Conservation (phyloP, 805 yeast species). For the Hyphopichia homilentoma region DNA sequence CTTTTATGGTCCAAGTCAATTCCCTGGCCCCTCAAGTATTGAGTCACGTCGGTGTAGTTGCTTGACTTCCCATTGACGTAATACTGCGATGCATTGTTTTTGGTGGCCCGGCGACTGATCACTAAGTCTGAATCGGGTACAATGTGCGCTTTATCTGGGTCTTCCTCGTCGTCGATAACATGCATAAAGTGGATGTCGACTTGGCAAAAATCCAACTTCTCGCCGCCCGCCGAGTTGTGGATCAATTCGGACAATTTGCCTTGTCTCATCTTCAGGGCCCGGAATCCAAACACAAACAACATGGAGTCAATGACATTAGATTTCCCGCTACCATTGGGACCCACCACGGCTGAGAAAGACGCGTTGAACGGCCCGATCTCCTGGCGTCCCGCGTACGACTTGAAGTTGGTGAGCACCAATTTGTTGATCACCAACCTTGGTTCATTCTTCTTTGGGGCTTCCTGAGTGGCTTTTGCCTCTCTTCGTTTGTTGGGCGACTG, state of each 20-base stretch:
- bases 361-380: constrained; percentile 92
- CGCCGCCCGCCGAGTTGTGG: constrained; percentile 74
- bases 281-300: constrained; percentile 93
- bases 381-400: constrained; percentile 93
- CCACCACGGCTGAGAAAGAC: constrained; percentile 94
- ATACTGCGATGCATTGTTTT: constrained; percentile 75
- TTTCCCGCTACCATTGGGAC: constrained; percentile 98
- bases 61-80: constrained; percentile 67
- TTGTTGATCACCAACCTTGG: constrained; percentile 73
- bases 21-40: constrained; percentile 71
- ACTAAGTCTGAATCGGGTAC: constrained; percentile 57
- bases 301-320: constrained; percentile 96
- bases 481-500: constrained; percentile 28
- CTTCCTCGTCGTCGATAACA: constrained; percentile 54
- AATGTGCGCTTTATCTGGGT: constrained; percentile 23
- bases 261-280: constrained; percentile 96
- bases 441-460: constrained; percentile 18
- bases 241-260: constrained; percentile 88
- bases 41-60: constrained; percentile 75
- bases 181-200: constrained; percentile 88
- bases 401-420: constrained; percentile 78
- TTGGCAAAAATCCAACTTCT: constrained; percentile 65
- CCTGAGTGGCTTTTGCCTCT: constrained; percentile 8
- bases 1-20: constrained; percentile 94
- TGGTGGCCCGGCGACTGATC: constrained; percentile 75